Evolutionary conservation across 176 grass and related monocot species (phyloP), one percentile per base, ranked within the genome.

Genomic region (Carex pumila): DNA sequence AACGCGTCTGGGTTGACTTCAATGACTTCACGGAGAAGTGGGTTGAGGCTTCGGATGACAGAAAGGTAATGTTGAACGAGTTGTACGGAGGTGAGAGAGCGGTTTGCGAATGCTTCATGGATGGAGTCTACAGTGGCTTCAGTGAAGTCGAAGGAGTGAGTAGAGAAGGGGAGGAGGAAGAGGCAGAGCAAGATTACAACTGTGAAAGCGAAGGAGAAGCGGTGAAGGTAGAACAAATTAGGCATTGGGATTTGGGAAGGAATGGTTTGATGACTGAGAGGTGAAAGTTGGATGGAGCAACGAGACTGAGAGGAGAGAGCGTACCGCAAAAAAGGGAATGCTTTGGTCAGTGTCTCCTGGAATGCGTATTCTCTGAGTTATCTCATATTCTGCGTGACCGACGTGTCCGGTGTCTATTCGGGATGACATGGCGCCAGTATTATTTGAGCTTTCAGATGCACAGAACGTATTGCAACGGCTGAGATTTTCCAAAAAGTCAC

Each of bases 1-100:
- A 91, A 81, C 67, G 88, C 93, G 68, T 90, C 90, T 0, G 86
- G 90, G 88, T 92, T 92, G n/a, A 90, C 88, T 89, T 95, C 93
- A 50, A 95, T 89, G 47, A 95, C 87, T 15, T 88, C 90, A 21
- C 14, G 85, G 29, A 95, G 82, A 5, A 85, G 79, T 2, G 85
- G 85, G 79, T 94, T 92, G 13, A 92, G 80, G 7, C 11, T 53
- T 0, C 32, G 14, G 90, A 95, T 92, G 64, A 52, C 22, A 14
- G 59, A 47, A 13, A 95, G 86, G 83, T 95, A 95, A 31, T 84
- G 69, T 47, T 45, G 25, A 6, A 90, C 88, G 17, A 95, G 86
- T 14, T 73, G 78, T 39, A 64, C 58, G 5, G 90, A 92, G 4
- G 84, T 94, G 52, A 94, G 79, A 60, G 59, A 87, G 41, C 85